Base-by-base conservation (phyloP, 495 filamentous ascomycete genomes). In the Penicillium bovifimosum region DNA sequence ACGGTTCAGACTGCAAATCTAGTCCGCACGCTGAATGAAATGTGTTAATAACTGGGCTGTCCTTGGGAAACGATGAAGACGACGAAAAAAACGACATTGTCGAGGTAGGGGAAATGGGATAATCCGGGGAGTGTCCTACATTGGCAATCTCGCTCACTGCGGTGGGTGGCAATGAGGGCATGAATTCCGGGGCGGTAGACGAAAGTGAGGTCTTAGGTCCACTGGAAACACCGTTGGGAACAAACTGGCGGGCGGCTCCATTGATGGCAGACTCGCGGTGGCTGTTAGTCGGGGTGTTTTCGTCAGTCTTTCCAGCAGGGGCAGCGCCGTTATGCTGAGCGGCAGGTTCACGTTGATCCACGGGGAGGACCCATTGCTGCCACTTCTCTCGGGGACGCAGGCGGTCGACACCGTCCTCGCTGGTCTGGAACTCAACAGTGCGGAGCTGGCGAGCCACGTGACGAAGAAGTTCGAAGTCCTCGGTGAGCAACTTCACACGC, bases 321-420 rank as follows among this genome's bases (percentile, higher is more conserved):
- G 64, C 54, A 26, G 79, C 76, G n/a, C 80, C 82, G 28, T 80
- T 76, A 49, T 82, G 80, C 64, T 81, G 80, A 14, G 82, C 84
- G 16, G 75, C 71, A 10, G 76, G 68, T 50, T 86, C 80, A 44
- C 86, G 82, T 50, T 83, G 73, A 24, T 79, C 74, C 39, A 84
- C 65, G 26, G 69, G 71, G 45, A 96, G 68, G 9, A 96, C 79
- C 82, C 88, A 98, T 51, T 83, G 81, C 47, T 86, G 73, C 90
- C 91, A 96, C 6, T 80, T 83, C 7, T 91, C 80, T 26, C 79
- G 78, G 35, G 78, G 79, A n/a, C 93, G 85, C 46, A 98, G 59
- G n/a, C 86, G 76, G 67, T 96, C 87, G 20, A 85, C 68, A 18
- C 85, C 84, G 65, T 96, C 89, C 11, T 81, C 76, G 32, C 86